A percentile compares a stretch with the other conserved stretches of the same genome.
Evolutionary conservation across 495 filamentous ascomycete genomes (phyloP).

Genomic region (Daldinia grandis): DNA sequence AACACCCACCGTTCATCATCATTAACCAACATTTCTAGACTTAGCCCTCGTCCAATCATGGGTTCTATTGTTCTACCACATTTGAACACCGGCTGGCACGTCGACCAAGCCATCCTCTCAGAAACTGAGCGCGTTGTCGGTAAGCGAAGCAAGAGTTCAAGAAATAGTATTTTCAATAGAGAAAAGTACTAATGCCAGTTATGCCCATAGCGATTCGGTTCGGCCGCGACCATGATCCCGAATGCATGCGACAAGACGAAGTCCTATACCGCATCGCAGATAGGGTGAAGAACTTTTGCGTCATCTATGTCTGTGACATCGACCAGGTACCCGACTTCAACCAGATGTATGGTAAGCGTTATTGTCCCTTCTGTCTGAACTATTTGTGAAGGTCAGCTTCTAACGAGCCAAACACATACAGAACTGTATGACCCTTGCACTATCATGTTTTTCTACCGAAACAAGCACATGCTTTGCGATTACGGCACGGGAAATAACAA

Average conservation of each 20-base stretch:
- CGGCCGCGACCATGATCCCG: slow-evolving; percentile 62
- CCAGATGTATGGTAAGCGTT: slow-evolving; percentile 70
- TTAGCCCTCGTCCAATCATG: slow-evolving; percentile 9
- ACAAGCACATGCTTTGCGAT: slow-evolving; percentile 99
- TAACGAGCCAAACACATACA: slow-evolving; percentile 30
- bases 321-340: slow-evolving; percentile 95
- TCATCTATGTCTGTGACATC: slow-evolving; percentile 96
- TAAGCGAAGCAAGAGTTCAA: slow-evolving; percentile 12
- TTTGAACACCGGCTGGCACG: slow-evolving; percentile 92
- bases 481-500: slow-evolving; percentile 99
- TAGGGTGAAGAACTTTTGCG: slow-evolving; percentile 87
- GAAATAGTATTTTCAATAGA: neutral
- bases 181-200: neutral
- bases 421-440: slow-evolving; percentile 78
- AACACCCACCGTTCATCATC: neutral
- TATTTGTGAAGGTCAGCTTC: neutral
- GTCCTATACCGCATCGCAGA: slow-evolving; percentile 92
- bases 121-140: slow-evolving; percentile 95
- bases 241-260: slow-evolving; percentile 93
- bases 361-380: neutral
- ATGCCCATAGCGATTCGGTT: slow-evolving; percentile 73
- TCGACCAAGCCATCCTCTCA: slow-evolving; percentile 90
- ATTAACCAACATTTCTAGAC: neutral
- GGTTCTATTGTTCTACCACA: slow-evolving; percentile 90
- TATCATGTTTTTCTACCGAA: slow-evolving; percentile 94